Percentiles rank a stretch among this genome's conserved stretches.
These are phyloP conservation scores for Takashimella tepidaria DNA, from an alignment of 1,284 basidiomycete species.

Conservation along the genomic window DNA sequence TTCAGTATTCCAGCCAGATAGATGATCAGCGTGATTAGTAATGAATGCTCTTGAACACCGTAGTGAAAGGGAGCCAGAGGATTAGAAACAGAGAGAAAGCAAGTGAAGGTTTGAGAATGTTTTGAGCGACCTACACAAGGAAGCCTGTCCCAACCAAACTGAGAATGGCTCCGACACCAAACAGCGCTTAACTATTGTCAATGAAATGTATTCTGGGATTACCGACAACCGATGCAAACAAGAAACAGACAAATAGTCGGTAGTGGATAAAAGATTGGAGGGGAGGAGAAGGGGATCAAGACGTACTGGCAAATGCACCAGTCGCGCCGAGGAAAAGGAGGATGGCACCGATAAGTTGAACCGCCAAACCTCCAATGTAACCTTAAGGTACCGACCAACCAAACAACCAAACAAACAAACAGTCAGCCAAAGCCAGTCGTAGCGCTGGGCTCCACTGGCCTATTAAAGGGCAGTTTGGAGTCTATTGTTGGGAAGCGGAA, in stretches of 20 bases:
- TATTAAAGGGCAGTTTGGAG: too few relatives aligned
- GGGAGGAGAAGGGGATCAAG: neutral
- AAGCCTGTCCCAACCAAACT: slow-evolving; percentile 85
- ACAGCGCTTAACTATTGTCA: slow-evolving; percentile 58
- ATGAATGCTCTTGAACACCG: too few relatives aligned
- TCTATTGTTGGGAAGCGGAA: too few relatives aligned
- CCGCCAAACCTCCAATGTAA: slow-evolving; percentile 63
- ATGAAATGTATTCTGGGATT: too few relatives aligned
- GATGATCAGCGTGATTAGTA: slow-evolving; percentile 3
- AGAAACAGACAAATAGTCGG: too few relatives aligned
- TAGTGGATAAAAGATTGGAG: too few relatives aligned
- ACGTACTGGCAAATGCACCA: slow-evolving; percentile 70
- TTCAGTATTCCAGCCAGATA: neutral
- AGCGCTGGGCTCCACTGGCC: too few relatives aligned
- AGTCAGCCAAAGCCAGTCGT: too few relatives aligned
- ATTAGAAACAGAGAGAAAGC: slow-evolving; percentile 36
- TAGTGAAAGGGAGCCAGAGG: too few relatives aligned
- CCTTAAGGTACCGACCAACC: slow-evolving; percentile 51
- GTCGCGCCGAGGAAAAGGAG: slow-evolving; percentile 68
- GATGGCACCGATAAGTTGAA: slow-evolving; percentile 75
- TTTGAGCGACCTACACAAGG: slow-evolving; percentile 74
- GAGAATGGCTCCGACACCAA: slow-evolving; percentile 74
- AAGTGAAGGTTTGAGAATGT: too few relatives aligned
- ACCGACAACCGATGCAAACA: too few relatives aligned
- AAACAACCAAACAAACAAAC: neutral